Evolutionary conservation across 2,329 filamentous ascomycete genomes (phyloP).

Genomic region (Albifimbria verrucaria): DNA sequence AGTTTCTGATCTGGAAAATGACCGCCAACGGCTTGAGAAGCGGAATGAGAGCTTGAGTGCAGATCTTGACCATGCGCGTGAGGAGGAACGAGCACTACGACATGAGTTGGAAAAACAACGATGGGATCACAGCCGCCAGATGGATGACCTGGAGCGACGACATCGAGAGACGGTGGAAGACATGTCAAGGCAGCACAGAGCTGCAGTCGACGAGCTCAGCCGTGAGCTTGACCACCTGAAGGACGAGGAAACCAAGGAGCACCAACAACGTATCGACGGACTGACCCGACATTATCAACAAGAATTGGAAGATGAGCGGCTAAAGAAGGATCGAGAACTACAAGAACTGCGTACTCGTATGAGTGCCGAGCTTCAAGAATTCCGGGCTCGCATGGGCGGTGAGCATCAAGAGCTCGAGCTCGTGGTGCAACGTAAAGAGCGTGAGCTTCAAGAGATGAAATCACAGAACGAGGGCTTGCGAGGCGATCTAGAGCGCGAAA

Average conservation of each 20-base stretch:
- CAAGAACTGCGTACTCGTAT: conserved; percentile 58
- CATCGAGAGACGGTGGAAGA: conserved; percentile 32
- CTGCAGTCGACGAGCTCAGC: conserved; percentile 31
- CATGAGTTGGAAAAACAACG: conserved; percentile 32
- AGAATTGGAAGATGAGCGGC: conserved; percentile 64
- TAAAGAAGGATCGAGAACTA: conserved; percentile 57
- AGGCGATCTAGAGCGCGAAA: conserved; percentile 59
- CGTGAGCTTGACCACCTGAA: conserved; percentile 42
- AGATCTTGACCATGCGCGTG: conserved; percentile 52
- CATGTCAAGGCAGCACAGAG: conserved; percentile 29
- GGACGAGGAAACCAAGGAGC: conserved; percentile 50
- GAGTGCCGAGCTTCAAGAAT: conserved; percentile 48
- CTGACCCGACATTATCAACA: conserved; percentile 60
- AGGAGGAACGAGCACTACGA: conserved; percentile 31
- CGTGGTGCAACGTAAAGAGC: conserved; percentile 49
- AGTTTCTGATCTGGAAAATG: conserved; percentile 49
- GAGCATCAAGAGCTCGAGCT: conserved; percentile 50
- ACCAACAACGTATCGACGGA: conserved; percentile 66
- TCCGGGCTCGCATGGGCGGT: conserved; percentile 48
- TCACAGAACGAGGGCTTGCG: conserved; percentile 42
- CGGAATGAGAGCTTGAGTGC: conserved; percentile 52
- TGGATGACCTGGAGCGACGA: conserved; percentile 46
- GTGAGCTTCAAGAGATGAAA: conserved; percentile 48
- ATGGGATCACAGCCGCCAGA: conserved; percentile 42
- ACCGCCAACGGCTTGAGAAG: conserved; percentile 42